phyloP scores from a whole-genome alignment of 129 eudicot genomes.

The Chrysanthemum lavandulifolium region DNA sequence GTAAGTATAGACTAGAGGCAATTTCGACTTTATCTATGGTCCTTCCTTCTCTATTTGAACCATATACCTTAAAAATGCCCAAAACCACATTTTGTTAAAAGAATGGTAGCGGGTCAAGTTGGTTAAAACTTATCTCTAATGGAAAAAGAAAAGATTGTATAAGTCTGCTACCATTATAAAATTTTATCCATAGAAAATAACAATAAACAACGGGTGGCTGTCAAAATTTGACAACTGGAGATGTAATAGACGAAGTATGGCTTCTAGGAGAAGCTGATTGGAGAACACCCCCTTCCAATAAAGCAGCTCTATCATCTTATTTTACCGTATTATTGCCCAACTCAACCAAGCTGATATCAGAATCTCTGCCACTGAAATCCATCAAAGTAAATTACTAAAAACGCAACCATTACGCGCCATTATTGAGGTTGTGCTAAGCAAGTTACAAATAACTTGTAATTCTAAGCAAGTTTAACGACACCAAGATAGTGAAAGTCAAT shows the following conservation, averaged over 20 bases:
- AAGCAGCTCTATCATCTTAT: constrained; percentile 76
- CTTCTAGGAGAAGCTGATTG: constrained; percentile 63
- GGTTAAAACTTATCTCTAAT: too few species aligned
- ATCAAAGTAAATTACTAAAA: too few species aligned
- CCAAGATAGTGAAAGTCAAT: neutral
- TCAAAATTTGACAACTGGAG: constrained; percentile 55
- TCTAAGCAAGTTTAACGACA: constrained; percentile 1
- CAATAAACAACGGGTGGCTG: neutral
- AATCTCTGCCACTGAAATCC: constrained; percentile 48
- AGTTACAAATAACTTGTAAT: too few species aligned
- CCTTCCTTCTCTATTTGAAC: too few species aligned
- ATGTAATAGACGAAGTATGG: constrained; percentile 51
- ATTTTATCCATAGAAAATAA: neutral
- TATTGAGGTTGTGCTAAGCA: neutral
- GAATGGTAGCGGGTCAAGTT: too few species aligned
- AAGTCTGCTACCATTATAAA: constrained; percentile 8
- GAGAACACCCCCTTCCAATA: constrained; percentile 74
- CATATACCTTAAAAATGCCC: too few species aligned
- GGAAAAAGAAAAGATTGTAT: neutral
- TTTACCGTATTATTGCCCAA: constrained; percentile 48
- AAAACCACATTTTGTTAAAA: too few species aligned
- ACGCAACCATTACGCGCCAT: neutral
- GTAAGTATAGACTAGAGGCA: too few species aligned
- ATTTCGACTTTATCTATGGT: too few species aligned
- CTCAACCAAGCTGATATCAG: constrained; percentile 71